These are phyloP conservation scores for Fusarium austroafricanum DNA, from an alignment of 2,329 filamentous ascomycete species.

Conservation along the genomic window DNA sequence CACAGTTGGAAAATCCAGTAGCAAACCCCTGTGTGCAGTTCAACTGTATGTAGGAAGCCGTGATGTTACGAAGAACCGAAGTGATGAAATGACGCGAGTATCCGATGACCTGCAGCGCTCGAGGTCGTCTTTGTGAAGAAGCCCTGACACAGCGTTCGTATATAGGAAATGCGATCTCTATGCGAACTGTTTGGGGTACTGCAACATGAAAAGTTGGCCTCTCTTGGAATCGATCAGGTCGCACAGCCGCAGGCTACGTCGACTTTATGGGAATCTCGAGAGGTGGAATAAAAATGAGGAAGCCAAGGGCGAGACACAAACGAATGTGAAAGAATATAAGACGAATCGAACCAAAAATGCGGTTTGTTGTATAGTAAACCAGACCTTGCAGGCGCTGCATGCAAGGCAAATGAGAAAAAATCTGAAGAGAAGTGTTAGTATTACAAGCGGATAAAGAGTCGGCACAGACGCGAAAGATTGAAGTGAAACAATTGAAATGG, in stretches of 20 bases:
- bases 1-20: constrained; percentile 18
- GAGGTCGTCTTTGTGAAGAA: constrained; percentile 16
- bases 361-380: constrained; percentile 42
- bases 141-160: constrained; percentile 36
- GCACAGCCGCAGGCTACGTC: constrained; percentile 36
- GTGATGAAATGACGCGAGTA: constrained; percentile 25
- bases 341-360: constrained; percentile 36
- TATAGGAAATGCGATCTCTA: constrained; percentile 27
- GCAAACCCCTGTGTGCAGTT: constrained; percentile 35
- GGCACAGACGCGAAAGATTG: constrained; percentile 19
- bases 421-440: constrained; percentile 37
- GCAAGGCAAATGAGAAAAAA: constrained; percentile 36
- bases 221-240: constrained; percentile 33
- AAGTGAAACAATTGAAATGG: constrained; percentile 33
- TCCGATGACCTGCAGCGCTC: constrained; percentile 33
- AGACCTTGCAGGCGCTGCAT: constrained; percentile 39
- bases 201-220: constrained; percentile 43
- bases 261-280: constrained; percentile 31
- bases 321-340: constrained; percentile 35
- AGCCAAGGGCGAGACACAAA: constrained; percentile 32
- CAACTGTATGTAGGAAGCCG: constrained; percentile 43
- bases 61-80: constrained; percentile 23
- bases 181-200: constrained; percentile 36
- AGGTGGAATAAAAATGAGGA: constrained; percentile 9
- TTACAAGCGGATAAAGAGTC: constrained; percentile 20